phyloP scores from a whole-genome alignment of 345 rosid genomes.

The Salix udensis region DNA sequence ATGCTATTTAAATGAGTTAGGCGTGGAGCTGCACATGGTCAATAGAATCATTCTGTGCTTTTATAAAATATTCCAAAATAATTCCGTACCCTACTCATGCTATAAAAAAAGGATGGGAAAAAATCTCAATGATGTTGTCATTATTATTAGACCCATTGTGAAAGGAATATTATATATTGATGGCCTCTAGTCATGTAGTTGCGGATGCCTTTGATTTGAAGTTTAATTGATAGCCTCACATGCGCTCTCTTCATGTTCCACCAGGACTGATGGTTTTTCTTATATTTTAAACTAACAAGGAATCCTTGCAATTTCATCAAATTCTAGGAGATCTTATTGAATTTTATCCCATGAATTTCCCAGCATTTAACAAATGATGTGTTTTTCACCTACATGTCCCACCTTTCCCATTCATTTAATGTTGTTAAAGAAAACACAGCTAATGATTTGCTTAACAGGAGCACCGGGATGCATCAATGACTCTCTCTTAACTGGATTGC shows the following conservation, averaged over 20 bases:
- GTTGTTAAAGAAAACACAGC: background rate
- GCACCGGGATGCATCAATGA: conserved; percentile 88
- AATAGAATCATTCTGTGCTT: no score
- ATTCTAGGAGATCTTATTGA: background rate
- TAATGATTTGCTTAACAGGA: conserved; percentile 44
- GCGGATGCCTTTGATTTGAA: background rate
- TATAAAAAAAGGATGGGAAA: no score
- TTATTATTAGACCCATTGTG: no score
- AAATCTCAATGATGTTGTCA: no score
- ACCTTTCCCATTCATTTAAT: background rate
- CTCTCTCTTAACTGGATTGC: conserved; percentile 83
- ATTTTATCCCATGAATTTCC: background rate
- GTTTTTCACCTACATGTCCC: background rate
- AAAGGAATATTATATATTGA: no score
- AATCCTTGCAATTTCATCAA: background rate
- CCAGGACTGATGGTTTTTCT: no score
- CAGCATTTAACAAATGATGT: background rate
- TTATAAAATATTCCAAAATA: no score
- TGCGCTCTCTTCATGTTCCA: background rate
- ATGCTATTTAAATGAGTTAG: background rate
- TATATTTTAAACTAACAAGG: no score
- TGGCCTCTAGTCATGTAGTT: background rate
- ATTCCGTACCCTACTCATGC: no score
- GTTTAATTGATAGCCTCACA: background rate
- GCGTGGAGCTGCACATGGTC: background rate